Percentiles rank a stretch among this genome's conserved stretches.
Conservation (phyloP, 257 asterid species). For the Nicotiana obtusifolia region DNA sequence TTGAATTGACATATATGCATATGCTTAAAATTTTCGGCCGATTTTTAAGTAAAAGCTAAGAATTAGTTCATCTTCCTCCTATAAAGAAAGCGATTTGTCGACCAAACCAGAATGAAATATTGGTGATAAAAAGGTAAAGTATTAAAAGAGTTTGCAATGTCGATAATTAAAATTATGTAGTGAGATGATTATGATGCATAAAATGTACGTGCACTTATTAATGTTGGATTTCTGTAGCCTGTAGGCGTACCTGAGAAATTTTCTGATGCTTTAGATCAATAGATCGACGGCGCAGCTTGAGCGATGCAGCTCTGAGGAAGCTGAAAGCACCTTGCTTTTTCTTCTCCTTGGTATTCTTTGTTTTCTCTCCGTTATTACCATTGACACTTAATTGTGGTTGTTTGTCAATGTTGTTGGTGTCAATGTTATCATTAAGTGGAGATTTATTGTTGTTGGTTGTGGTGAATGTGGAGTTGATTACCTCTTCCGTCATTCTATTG, state of each 20-base stretch:
- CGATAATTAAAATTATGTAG: too few relatives aligned
- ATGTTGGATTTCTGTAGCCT: too few relatives aligned
- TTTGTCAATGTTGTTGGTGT: neutral
- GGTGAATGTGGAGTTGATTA: neutral
- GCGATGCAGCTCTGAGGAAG: slow-evolving; percentile 48
- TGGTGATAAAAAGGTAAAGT: too few relatives aligned
- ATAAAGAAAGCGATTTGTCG: neutral
- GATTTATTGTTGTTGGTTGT: neutral
- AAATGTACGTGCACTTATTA: too few relatives aligned
- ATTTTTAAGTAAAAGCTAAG: too few relatives aligned
- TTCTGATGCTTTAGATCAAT: slow-evolving; percentile 18
- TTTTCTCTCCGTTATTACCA: neutral
- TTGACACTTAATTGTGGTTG: neutral
- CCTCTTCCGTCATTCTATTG: neutral
- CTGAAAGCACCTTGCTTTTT: slow-evolving; percentile 43
- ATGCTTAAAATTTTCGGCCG: too few relatives aligned
- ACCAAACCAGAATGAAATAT: neutral
- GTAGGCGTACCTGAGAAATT: neutral
- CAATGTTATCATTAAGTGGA: neutral
- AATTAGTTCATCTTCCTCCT: neutral
- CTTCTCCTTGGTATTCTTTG: slow-evolving; percentile 6
- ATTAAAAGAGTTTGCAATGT: too few relatives aligned
- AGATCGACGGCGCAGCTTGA: slow-evolving; percentile 32
- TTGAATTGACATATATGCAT: too few relatives aligned
- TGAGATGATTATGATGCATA: too few relatives aligned